Conservation (phyloP, 1,139 yeast genomes). For the Yamadazyma aaseri region DNA sequence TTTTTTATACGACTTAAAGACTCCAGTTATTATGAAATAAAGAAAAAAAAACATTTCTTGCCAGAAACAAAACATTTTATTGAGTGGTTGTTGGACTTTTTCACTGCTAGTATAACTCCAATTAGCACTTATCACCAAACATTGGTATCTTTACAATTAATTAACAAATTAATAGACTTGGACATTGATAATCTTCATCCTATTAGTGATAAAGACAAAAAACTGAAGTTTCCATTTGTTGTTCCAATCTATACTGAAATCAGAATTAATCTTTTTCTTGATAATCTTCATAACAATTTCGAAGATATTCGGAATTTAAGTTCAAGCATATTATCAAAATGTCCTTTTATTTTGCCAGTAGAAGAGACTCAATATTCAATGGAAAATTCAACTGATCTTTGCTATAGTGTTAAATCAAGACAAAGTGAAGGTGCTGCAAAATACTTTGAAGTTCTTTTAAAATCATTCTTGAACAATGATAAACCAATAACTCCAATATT, state of each 20-base stretch:
- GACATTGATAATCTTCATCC: slow-evolving; percentile 50
- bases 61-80: slow-evolving; percentile 38
- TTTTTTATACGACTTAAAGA: slow-evolving; percentile 65
- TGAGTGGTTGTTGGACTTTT: slow-evolving; percentile 36
- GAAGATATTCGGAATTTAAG: slow-evolving; percentile 69
- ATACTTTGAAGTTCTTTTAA: slow-evolving; percentile 50
- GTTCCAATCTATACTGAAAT: slow-evolving; percentile 22
- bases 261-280: slow-evolving; percentile 50
- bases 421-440: slow-evolving; percentile 83
- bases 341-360: background rate
- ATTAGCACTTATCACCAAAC: slow-evolving; percentile 69
- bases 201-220: slow-evolving; percentile 5
- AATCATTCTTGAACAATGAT: slow-evolving; percentile 13
- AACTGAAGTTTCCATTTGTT: slow-evolving; percentile 13
- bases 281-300: slow-evolving; percentile 65
- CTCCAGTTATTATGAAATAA: slow-evolving; percentile 51
- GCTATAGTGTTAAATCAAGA: slow-evolving; percentile 62
- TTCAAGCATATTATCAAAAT: slow-evolving; percentile 38
- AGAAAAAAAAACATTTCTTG: slow-evolving; percentile 24
- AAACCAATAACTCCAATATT: background rate
- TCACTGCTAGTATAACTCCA: slow-evolving; percentile 51
- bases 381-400: slow-evolving; percentile 31
- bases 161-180: slow-evolving; percentile 48
- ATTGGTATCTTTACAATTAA: slow-evolving; percentile 49
- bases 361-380: background rate